Conservation (phyloP, 2,329 filamentous ascomycete genomes). For the Fusarium irregulare region DNA sequence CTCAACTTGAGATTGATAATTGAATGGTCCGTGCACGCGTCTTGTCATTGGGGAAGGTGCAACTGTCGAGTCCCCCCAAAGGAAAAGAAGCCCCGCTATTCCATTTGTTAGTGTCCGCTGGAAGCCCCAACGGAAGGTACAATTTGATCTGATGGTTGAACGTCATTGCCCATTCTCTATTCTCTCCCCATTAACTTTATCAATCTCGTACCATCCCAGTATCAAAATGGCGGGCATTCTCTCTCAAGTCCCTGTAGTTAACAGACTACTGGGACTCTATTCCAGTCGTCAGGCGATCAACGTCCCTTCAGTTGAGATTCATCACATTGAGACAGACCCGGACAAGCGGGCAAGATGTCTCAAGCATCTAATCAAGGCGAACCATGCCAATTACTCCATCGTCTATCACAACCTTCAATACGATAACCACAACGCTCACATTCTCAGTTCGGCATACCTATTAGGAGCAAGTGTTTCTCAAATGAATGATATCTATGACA, state of each 20-base stretch:
- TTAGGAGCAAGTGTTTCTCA: constrained; percentile 80
- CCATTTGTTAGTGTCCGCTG: constrained; percentile 40
- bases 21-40: constrained; percentile 39
- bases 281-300: constrained; percentile 56
- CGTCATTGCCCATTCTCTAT: constrained; percentile 39
- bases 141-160: constrained; percentile 28
- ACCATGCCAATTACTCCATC: constrained; percentile 90
- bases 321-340: constrained; percentile 81
- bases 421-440: constrained; percentile 86
- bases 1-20: constrained; percentile 20
- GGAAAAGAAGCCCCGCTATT: constrained; percentile 43
- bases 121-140: constrained; percentile 43
- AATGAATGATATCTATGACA: constrained; percentile 84
- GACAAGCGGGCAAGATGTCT: constrained; percentile 85
- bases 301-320: constrained; percentile 76
- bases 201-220: constrained; percentile 15
- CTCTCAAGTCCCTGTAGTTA: constrained; percentile 49
- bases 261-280: constrained; percentile 42
- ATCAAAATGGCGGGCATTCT: constrained; percentile 51
- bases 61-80: constrained; percentile 28
- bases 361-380: constrained; percentile 90
- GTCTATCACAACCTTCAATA: constrained; percentile 79
- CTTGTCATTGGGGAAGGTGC: constrained; percentile 9
- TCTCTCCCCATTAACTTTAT: constrained; percentile 15
- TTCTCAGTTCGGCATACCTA: constrained; percentile 86